Conservation (phyloP, 2,329 filamentous ascomycete genomes). For the Alternaria metachromatica region DNA sequence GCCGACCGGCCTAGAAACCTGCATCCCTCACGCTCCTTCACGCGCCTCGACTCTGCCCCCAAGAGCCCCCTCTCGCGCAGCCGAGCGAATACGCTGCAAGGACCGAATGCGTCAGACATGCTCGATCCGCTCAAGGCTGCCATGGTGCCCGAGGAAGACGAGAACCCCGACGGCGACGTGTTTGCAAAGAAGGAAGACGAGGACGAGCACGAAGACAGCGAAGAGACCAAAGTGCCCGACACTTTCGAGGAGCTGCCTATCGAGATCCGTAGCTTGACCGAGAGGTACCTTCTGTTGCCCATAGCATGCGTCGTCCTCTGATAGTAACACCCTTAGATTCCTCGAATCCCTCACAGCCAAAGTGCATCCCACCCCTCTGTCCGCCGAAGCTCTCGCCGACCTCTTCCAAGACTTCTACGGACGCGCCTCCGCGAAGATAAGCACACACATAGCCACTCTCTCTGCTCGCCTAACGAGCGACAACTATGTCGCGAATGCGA, state of each 20-base stretch:
- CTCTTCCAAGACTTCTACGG: conserved; percentile 95
- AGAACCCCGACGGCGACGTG: conserved; percentile 47
- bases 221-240: conserved; percentile 57
- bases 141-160: conserved; percentile 44
- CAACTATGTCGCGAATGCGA: conserved; percentile 44
- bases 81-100: conserved; percentile 57
- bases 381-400: conserved; percentile 80
- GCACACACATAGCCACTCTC: conserved; percentile 83
- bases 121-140: conserved; percentile 51
- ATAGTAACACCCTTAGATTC: conserved; percentile 67
- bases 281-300: conserved; percentile 65
- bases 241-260: conserved; percentile 91
- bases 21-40: conserved; percentile 57
- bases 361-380: conserved; percentile 82
- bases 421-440: conserved; percentile 79
- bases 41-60: conserved; percentile 52
- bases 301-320: neutral
- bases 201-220: conserved; percentile 25
- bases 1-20: conserved; percentile 45
- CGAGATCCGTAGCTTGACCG: conserved; percentile 87
- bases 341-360: conserved; percentile 88
- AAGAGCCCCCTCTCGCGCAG: conserved; percentile 48
- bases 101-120: conserved; percentile 51
- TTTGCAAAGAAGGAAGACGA: conserved; percentile 51
- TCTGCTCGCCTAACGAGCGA: conserved; percentile 77